Base-by-base conservation (phyloP, 352 stramenopile genomes). In the Phytopythium kandeliae region DNA sequence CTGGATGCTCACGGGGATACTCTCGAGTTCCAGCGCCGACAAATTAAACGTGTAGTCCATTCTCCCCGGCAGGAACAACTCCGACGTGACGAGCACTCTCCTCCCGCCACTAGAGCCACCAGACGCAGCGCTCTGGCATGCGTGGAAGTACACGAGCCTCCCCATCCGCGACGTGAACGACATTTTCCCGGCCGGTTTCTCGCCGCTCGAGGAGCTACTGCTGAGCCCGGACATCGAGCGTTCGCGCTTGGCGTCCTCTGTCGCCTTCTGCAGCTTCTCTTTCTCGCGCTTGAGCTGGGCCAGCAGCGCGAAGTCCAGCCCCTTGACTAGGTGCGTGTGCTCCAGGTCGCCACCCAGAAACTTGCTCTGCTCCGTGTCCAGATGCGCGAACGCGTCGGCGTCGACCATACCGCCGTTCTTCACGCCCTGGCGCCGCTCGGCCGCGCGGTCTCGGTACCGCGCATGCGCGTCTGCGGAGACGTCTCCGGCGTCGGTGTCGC, bases 311-410 rank as follows among this genome's bases (percentile, higher is more conserved):
- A 85, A 78, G 75, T 98, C 89, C 45, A 98, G 57, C 21, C 61
- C 91, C 52, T 95, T 97, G 4, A 96, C 87, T 17, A 96, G 52
- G 63, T 96, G 86, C 30, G 89, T 93, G 67, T 92, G 83, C 50
- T 85, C 71, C 58, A 90, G 65, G 51, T 96, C 85, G 38, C 85
- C 81, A 24, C 76, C 81, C 4, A 94, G 57, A 42, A 89, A 90
- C 63, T 94, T 94, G 56, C 57, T 95, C 57, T 89, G 81, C 42
- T 94, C 72, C n/a, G 59, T 58, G 43, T 89, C 65, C 8, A 87
- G 56, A 41, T 83, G 71, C 57, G 69, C 64, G 38, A 62, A 79
- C 35, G 83, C 63, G n/a, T 76, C 63, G 0, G 63, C 63, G 16
- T 86, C 69, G 7, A 76, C 50, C 67, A 84, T 76, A 38, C 79